Evolutionary conservation across 1,284 basidiomycete species (phyloP), one percentile per base, ranked within the genome.

Genomic region (Blastosporella zonata): DNA sequence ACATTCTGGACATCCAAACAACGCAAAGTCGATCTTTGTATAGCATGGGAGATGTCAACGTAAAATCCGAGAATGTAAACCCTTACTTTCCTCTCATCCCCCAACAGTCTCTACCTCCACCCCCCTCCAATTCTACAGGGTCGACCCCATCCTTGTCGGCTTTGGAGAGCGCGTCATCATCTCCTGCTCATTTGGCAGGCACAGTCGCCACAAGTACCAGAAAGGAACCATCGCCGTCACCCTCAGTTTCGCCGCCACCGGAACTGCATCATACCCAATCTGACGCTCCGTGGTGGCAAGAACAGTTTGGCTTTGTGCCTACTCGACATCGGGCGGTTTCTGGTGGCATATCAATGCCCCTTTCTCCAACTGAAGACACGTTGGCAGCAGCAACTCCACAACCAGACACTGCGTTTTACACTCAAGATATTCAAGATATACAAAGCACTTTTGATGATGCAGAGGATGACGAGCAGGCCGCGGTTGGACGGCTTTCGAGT

Each of bases 401-500:
- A 12, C 33, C 17, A 21, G 50, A 55, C 3, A 29, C 27, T 6
- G 41, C 41, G 2, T 31, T 23, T 18, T 28, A 43, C 23, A 10
- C 37, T 9, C 39, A 55, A 8, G 39, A 49, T 13, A 46, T 43
- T 17, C 43, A 28, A 13, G 41, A 59, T 20, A 59, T 60, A 31
- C 56, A 62, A 21, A 62, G 70, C 15, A 65, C 64, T 23, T 56
- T 56, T 37, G 58, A 57, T n/a, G 72, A 77, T 41, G 64, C 71
- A 13, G 69, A 67, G 39, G 75, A 72, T 2, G 69, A 66, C 25
- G 72, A 81, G 59, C 92, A 96, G 63, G 91, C 90, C 10, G 84
- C 90, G 1, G 79, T 95, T 13, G 95, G 94, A 2, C 79, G 93
- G 50, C 76, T 96, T 46, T 90, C 92, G 5, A 93, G 93, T 53